Percentiles rank a stretch among this genome's conserved stretches.
Conservation (phyloP, 495 filamentous ascomycete genomes). For the Penicillium cosmopolitanum region DNA sequence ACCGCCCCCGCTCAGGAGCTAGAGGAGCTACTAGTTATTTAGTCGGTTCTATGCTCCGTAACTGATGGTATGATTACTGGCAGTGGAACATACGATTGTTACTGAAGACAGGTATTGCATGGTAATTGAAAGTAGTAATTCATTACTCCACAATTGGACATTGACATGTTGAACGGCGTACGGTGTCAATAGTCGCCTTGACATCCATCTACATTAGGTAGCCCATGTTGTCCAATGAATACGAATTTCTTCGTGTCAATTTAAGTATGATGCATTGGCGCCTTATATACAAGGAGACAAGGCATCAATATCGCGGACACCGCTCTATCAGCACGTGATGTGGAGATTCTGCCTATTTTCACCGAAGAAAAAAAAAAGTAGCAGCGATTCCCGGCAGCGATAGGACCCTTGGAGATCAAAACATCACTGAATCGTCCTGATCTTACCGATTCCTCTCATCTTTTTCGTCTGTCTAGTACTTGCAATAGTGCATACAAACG, state of each 20-base stretch:
- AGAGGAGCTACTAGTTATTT: neutral
- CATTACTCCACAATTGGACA: no score
- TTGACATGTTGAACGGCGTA: neutral
- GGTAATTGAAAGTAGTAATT: no score
- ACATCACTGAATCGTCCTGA: constrained; percentile 16
- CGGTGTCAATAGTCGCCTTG: neutral
- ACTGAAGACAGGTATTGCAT: no score
- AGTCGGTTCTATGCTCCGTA: neutral
- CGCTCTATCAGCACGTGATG: constrained; percentile 36
- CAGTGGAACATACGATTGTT: no score
- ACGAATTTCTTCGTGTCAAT: no score
- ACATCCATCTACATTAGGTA: no score
- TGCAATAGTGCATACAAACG: constrained; percentile 8
- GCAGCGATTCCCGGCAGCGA: constrained; percentile 30
- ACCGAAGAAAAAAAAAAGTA: constrained; percentile 39
- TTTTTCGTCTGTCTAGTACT: constrained; percentile 7
- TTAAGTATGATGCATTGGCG: neutral
- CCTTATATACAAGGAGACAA: neutral
- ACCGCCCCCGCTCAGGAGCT: no score
- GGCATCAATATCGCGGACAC: neutral
- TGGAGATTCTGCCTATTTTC: constrained; percentile 33
- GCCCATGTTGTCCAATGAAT: no score
- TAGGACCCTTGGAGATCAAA: constrained; percentile 30
- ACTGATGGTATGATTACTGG: no score
- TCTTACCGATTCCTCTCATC: neutral